Evolutionary conservation across 2,329 filamentous ascomycete species (phyloP), one percentile per base, ranked within the genome.

Genomic region (Aspergillus tamarii): DNA sequence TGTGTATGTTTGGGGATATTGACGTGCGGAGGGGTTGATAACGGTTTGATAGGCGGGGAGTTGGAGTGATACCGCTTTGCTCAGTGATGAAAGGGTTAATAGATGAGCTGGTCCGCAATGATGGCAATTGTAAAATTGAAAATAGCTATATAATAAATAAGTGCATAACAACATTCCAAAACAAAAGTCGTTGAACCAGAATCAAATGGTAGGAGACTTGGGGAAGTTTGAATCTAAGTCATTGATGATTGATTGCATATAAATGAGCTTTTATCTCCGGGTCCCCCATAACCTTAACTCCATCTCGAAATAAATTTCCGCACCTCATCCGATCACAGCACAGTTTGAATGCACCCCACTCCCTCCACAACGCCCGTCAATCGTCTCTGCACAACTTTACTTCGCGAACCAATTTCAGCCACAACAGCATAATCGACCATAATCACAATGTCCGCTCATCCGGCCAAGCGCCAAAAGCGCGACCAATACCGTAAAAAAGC

Each of bases 401-500:
- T 32, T 12, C n/a, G 9, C 21, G 6, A 43, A 19, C 14, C 45
- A 50, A 9, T n/a, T n/a, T 55, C 36, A 50, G 19, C 34, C 32
- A 59, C 53, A 19, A 19, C 4, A 30, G 21, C 12, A n/a, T n/a
- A 48, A 7, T 11, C 32, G n/a, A 36, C n/a, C 9, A 12, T 9
- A 48, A 12, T 11, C 32, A 30, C 36, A 54, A 64, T 62, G 54
- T 63, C 64, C 32, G 60, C 61, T 21, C 54, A 58, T 8, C 54
- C 66, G 5, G 53, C 64, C 21, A 69, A 68, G 39, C 57, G 59
- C 57, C 63, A 90, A 75, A 89, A 89, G 81, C 88, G 91, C 68
- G 85, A 88, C 63, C 85, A 85, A 64, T 91, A 91, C 74, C 88
- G 86, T 70, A 84, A 84, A 61, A 80, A 83, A 59, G 83, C 84